These are phyloP conservation scores for Pseudopyrenochaeta lycopersici DNA, from an alignment of 2,329 filamentous ascomycete species.

Conservation along the genomic window DNA sequence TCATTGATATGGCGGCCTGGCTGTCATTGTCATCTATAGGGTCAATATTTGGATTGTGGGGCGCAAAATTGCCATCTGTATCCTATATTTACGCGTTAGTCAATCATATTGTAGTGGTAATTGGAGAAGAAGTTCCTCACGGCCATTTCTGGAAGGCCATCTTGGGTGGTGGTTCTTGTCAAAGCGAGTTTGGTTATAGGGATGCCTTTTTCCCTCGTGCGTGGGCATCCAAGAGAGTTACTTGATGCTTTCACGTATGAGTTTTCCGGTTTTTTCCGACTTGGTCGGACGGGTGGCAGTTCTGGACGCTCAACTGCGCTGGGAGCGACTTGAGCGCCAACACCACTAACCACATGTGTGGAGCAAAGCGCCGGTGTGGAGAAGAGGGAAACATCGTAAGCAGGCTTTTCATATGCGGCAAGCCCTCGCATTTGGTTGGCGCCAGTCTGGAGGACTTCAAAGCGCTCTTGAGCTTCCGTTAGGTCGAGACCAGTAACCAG, in stretches of 20 bases:
- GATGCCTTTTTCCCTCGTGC: no score
- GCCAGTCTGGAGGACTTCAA: background rate
- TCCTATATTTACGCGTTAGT: constrained; percentile 27
- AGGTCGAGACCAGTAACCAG: background rate
- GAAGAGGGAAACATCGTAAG: background rate
- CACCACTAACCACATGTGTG: background rate
- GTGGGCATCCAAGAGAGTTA: no score
- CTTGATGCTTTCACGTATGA: no score
- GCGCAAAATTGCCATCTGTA: constrained; percentile 3
- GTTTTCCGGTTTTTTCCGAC: no score
- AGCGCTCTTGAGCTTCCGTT: background rate
- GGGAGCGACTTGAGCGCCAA: background rate
- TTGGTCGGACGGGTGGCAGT: no score
- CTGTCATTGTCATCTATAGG: constrained; percentile 44
- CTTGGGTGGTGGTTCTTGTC: constrained; percentile 29
- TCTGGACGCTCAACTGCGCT: no score
- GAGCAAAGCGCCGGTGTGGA: background rate
- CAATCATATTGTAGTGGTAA: background rate
- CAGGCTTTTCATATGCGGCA: background rate
- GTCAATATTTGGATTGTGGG: constrained; percentile 23
- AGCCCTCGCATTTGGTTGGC: background rate
- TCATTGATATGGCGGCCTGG: constrained; percentile 4
- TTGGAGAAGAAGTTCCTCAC: constrained; percentile 24
- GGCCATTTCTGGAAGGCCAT: constrained; percentile 34
- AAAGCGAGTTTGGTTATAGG: background rate